Percentiles rank a stretch among this genome's conserved stretches.
These are phyloP conservation scores for Leishmania guyanensis DNA, from an alignment of 208 protist genomes.

Conservation along the genomic window DNA sequence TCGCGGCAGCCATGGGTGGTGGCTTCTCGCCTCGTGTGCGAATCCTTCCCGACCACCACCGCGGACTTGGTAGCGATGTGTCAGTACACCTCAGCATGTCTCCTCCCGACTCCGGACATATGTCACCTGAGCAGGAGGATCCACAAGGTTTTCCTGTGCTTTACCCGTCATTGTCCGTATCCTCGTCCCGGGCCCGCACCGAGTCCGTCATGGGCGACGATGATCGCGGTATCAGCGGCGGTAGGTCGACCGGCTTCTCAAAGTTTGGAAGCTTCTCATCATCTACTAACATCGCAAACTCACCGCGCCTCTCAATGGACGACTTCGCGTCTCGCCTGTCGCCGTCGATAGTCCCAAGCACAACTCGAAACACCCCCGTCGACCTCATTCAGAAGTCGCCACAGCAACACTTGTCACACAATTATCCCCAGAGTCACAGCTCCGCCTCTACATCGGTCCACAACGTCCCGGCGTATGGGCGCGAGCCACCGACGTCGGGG, in stretches of 20 bases:
- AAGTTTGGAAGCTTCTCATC: background rate
- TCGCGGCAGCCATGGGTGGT: background rate
- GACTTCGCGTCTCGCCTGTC: background rate
- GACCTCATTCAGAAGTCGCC: background rate
- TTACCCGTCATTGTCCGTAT: background rate
- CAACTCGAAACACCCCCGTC: background rate
- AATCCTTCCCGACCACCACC: background rate
- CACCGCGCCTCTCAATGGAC: background rate
- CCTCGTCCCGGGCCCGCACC: no score
- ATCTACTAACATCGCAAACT: background rate
- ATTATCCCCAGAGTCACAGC: background rate
- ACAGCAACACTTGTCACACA: background rate
- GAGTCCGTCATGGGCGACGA: background rate
- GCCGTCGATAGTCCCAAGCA: background rate
- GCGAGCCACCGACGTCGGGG: conserved; percentile 1
- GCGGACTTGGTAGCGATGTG: background rate
- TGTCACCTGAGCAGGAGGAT: background rate
- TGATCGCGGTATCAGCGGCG: background rate
- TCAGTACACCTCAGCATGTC: background rate
- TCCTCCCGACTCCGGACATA: background rate
- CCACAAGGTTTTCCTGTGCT: background rate
- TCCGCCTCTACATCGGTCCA: background rate
- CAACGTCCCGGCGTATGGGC: background rate
- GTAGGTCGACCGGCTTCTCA: background rate
- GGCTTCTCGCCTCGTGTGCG: conserved; percentile 10